Evolutionary conservation across 2,329 filamentous ascomycete genomes (phyloP).

Genomic region (Colletotrichum brevisporum): DNA sequence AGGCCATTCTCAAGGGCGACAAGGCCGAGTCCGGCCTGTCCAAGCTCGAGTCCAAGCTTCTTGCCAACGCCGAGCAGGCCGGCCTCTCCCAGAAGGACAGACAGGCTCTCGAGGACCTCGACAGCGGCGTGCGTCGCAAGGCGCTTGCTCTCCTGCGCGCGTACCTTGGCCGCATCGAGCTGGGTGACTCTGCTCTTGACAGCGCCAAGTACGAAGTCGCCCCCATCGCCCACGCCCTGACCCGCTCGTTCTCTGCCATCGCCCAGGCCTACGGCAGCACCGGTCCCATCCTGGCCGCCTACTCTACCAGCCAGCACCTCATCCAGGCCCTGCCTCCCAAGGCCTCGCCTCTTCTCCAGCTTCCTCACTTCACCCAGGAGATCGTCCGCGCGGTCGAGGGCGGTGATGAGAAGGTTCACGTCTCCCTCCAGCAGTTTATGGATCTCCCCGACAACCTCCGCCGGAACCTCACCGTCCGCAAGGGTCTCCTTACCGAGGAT

Average conservation of each 20-base stretch:
- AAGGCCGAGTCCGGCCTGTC: constrained; percentile 85
- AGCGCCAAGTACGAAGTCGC: constrained; percentile 91
- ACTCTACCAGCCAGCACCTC: constrained; percentile 85
- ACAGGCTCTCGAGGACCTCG: constrained; percentile 82
- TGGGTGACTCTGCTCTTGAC: constrained; percentile 83
- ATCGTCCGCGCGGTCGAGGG: constrained; percentile 76
- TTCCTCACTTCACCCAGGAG: constrained; percentile 85
- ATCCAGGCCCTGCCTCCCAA: constrained; percentile 90
- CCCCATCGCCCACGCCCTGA: constrained; percentile 87
- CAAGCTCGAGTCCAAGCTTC: constrained; percentile 86
- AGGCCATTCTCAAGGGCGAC: constrained; percentile 80
- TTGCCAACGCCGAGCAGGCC: constrained; percentile 65
- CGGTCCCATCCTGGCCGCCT: constrained; percentile 84
- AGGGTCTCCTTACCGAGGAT: constrained; percentile 78
- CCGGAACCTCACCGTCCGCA: constrained; percentile 77
- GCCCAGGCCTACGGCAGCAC: constrained; percentile 90
- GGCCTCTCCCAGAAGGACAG: constrained; percentile 82
- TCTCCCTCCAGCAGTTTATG: constrained; percentile 92
- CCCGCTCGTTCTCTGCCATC: constrained; percentile 89
- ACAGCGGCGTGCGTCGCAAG: constrained; percentile 86
- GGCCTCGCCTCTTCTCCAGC: constrained; percentile 89
- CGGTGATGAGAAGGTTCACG: constrained; percentile 80
- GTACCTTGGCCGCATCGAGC: constrained; percentile 89
- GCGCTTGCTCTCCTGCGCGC: constrained; percentile 93
- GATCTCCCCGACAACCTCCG: constrained; percentile 82